Conservation (phyloP, 208 protist species). For the Trypanosoma avium region DNA sequence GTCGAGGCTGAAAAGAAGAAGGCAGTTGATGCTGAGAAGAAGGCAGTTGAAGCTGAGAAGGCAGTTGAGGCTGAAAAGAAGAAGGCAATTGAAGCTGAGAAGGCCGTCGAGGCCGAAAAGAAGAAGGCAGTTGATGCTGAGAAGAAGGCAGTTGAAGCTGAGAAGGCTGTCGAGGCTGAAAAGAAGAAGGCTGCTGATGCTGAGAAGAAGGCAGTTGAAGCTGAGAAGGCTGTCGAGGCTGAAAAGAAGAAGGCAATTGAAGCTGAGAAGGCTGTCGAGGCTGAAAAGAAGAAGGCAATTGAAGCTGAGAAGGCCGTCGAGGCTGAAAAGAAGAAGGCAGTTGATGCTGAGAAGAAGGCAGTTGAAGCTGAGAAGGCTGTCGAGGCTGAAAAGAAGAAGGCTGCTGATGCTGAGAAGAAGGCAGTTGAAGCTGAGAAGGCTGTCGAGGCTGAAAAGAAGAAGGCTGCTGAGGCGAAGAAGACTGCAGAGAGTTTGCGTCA, state of each 20-base stretch:
- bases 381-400: conserved; percentile 12
- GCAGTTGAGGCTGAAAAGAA: not conserved
- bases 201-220: not conserved
- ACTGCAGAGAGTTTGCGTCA: not conserved
- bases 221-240: conserved; percentile 6
- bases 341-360: conserved; percentile 11
- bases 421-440: conserved; percentile 2
- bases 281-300: not conserved
- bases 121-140: conserved; percentile 4
- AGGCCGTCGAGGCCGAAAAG: conserved; percentile 7
- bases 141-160: not conserved
- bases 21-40: too few relatives aligned
- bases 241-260: not conserved
- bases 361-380: not conserved
- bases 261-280: conserved; percentile 9
- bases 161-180: conserved; percentile 11
- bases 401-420: conserved; percentile 3
- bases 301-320: conserved; percentile 11
- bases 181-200: not conserved
- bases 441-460: conserved; percentile 14
- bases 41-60: too few relatives aligned
- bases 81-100: not conserved
- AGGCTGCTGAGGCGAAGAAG: conserved; percentile 9
- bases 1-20: too few relatives aligned
- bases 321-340: conserved; percentile 3